phyloP scores from a whole-genome alignment of 2,329 filamentous ascomycete genomes.

The Phialophora tarda region DNA sequence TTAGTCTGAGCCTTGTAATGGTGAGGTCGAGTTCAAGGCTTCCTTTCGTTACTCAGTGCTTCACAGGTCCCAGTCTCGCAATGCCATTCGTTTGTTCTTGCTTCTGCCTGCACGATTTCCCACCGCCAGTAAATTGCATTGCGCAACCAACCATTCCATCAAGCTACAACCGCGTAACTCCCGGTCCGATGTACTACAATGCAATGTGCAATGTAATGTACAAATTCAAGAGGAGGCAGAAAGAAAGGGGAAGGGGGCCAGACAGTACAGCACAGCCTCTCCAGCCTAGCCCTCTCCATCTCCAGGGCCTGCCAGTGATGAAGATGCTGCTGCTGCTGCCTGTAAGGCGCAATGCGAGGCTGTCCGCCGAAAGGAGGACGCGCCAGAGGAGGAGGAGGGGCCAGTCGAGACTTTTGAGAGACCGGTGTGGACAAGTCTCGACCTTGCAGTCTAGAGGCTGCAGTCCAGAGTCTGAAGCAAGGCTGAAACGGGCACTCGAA shows the following conservation, averaged over 20 bases:
- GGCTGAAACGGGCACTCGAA: too few species aligned
- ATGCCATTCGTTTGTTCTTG: background rate
- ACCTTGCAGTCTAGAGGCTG: too few species aligned
- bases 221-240: too few species aligned
- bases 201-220: too few species aligned
- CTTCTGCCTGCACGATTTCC: background rate
- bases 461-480: too few species aligned
- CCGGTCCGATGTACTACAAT: too few species aligned
- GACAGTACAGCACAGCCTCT: background rate
- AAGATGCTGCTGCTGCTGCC: background rate
- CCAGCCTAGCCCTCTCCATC: background rate
- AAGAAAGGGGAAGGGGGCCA: too few species aligned
- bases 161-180: background rate
- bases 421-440: background rate
- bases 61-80: background rate
- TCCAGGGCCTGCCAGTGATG: background rate
- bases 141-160: background rate
- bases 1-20: background rate
- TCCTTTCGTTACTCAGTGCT: background rate
- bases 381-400: background rate
- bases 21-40: background rate
- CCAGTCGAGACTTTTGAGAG: background rate
- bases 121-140: background rate
- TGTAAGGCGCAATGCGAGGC: slow-evolving; percentile 1
- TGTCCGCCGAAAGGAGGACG: background rate